These are phyloP conservation scores for Suhomyces tanzawaensis DNA, from an alignment of 805 yeast species.

Conservation along the genomic window DNA sequence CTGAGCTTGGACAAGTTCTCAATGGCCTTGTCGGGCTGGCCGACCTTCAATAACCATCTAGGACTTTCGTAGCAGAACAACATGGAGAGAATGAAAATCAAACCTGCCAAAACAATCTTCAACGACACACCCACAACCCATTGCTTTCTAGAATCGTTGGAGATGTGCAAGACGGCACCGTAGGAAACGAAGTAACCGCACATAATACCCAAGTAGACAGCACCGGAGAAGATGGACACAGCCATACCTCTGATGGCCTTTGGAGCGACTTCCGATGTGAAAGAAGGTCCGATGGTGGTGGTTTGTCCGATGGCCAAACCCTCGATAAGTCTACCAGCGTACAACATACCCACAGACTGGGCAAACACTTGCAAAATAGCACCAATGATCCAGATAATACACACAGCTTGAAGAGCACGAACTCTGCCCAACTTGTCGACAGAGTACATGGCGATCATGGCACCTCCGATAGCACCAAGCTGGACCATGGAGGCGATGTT, in stretches of 20 bases:
- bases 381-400: slow-evolving; percentile 20
- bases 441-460: slow-evolving; percentile 23
- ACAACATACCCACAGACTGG: slow-evolving; percentile 19
- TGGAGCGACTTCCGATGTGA: slow-evolving; percentile 23
- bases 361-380: slow-evolving; percentile 19
- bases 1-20: slow-evolving; percentile 18
- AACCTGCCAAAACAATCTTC: slow-evolving; percentile 20
- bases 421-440: slow-evolving; percentile 23
- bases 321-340: slow-evolving; percentile 24
- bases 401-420: slow-evolving; percentile 20
- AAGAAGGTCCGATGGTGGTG: slow-evolving; percentile 25
- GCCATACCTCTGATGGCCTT: slow-evolving; percentile 22
- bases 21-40: slow-evolving; percentile 18
- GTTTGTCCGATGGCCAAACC: slow-evolving; percentile 27
- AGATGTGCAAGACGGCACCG: slow-evolving; percentile 43
- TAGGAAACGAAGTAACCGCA: slow-evolving; percentile 34
- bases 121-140: slow-evolving; percentile 22
- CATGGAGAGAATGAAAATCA: slow-evolving; percentile 19
- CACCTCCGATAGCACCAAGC: slow-evolving; percentile 23
- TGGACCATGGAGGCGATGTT: slow-evolving; percentile 27
- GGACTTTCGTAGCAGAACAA: slow-evolving; percentile 22
- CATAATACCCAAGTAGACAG: slow-evolving; percentile 23
- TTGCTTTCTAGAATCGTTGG: slow-evolving; percentile 13
- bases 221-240: slow-evolving; percentile 23
- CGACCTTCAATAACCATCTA: slow-evolving; percentile 21